Percentiles rank a stretch among this genome's conserved stretches.
These are phyloP conservation scores for Kregervanrija pseudodelftensis DNA, from an alignment of 805 yeast species.

Conservation along the genomic window DNA sequence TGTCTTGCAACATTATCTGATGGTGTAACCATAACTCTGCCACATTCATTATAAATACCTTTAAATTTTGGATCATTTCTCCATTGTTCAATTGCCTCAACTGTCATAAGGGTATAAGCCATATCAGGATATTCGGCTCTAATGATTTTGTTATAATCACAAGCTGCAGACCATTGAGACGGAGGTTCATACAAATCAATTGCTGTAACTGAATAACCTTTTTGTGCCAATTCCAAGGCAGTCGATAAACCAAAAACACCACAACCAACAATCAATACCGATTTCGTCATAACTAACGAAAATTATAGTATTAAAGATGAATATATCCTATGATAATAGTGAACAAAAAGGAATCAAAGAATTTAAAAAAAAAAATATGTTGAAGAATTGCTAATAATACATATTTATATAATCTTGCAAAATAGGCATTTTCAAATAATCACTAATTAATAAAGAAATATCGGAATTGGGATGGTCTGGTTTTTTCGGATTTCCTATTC, in stretches of 20 bases:
- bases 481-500: too few relatives aligned
- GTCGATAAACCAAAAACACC: constrained; percentile 44
- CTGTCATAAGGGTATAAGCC: constrained; percentile 33
- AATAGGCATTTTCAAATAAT: too few relatives aligned
- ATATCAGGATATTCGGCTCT: constrained; percentile 39
- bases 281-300: constrained; percentile 5
- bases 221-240: constrained; percentile 29
- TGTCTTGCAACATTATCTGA: constrained; percentile 26
- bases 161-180: constrained; percentile 39
- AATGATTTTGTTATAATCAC: constrained; percentile 41
- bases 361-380: background rate
- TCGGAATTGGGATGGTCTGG: background rate
- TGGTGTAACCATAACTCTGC: constrained; percentile 36
- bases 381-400: background rate
- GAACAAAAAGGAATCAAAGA: background rate
- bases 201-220: constrained; percentile 28
- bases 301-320: background rate
- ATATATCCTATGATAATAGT: background rate
- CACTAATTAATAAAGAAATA: background rate
- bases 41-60: constrained; percentile 33
- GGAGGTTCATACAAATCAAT: constrained; percentile 37
- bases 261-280: constrained; percentile 27
- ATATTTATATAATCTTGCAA: too few relatives aligned
- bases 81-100: constrained; percentile 40
- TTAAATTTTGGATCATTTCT: constrained; percentile 27